phyloP scores from a whole-genome alignment of 257 asterid species.

The Scutellaria baicalensis region DNA sequence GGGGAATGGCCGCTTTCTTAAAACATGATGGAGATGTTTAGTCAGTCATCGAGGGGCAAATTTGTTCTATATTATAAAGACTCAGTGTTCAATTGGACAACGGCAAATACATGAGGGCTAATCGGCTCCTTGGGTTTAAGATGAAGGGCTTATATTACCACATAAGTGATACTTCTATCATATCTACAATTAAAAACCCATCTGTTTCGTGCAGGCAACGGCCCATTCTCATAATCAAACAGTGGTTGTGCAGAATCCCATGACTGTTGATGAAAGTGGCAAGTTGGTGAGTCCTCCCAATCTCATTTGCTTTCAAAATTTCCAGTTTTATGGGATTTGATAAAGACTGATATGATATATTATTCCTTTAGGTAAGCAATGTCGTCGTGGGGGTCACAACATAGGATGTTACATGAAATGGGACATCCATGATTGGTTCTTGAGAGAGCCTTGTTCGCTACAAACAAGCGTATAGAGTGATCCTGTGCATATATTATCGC shows the following conservation, averaged over 20 bases:
- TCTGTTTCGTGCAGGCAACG: conserved; percentile 34
- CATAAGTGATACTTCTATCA: background rate
- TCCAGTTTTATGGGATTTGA: background rate
- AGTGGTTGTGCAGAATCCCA: conserved; percentile 79
- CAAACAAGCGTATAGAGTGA: conserved; percentile 28
- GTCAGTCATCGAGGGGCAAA: no score
- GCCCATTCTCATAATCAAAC: conserved; percentile 59
- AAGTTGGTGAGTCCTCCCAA: conserved; percentile 49
- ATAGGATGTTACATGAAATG: conserved; percentile 8
- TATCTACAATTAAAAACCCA: conserved; percentile 24
- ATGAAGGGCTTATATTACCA: background rate
- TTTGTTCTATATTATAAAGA: no score
- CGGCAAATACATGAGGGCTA: no score
- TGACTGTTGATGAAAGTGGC: conserved; percentile 79
- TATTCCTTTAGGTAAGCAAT: conserved; percentile 58
- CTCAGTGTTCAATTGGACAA: no score
- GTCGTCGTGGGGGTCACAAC: conserved; percentile 82
- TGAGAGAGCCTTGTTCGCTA: conserved; percentile 3
- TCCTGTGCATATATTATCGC: conserved; percentile 34
- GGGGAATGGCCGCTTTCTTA: no score
- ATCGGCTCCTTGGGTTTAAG: no score
- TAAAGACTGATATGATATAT: background rate
- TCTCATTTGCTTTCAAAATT: background rate
- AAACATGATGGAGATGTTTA: no score
- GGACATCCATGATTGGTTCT: background rate